Evolutionary conservation across 495 filamentous ascomycete species (phyloP).

Genomic region (Niebla homalea): DNA sequence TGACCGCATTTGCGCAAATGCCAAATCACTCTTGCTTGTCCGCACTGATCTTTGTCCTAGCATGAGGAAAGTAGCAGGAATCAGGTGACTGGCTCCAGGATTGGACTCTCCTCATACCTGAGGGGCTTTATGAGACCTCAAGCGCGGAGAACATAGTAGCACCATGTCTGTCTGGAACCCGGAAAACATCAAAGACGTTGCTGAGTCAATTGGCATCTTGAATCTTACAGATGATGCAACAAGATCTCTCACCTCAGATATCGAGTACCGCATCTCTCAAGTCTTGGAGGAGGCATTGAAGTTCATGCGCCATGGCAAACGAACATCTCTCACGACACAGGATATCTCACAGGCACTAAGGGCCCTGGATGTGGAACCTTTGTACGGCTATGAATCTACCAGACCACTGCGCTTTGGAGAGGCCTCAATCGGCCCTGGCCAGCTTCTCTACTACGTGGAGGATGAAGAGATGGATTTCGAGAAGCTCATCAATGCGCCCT

Average conservation of each 20-base stretch:
- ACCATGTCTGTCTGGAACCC: conserved; percentile 73
- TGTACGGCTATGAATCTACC: conserved; percentile 89
- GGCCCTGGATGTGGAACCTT: conserved; percentile 80
- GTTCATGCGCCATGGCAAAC: conserved; percentile 80
- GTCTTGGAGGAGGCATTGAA: conserved; percentile 87
- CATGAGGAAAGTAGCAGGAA: no score
- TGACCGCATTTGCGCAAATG: no score
- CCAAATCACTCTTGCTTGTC: no score
- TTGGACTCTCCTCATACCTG: no score
- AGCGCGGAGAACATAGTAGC: background rate
- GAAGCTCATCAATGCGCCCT: conserved; percentile 88
- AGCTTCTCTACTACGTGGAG: conserved; percentile 93
- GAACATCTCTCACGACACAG: conserved; percentile 69
- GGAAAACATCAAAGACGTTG: conserved; percentile 88
- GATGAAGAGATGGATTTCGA: conserved; percentile 98
- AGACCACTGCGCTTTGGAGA: conserved; percentile 82
- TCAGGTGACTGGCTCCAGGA: no score
- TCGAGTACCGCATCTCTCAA: conserved; percentile 86
- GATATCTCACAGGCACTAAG: conserved; percentile 74
- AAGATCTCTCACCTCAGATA: conserved; percentile 75
- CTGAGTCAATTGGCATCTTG: conserved; percentile 82
- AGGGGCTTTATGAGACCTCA: no score
- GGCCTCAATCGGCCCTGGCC: conserved; percentile 83
- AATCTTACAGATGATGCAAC: conserved; percentile 68
- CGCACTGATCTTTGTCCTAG: no score